A percentile compares a stretch with the other conserved stretches of the same genome.
Evolutionary conservation across 257 asterid species (phyloP).

Genomic region (Nicotiana paniculata): DNA sequence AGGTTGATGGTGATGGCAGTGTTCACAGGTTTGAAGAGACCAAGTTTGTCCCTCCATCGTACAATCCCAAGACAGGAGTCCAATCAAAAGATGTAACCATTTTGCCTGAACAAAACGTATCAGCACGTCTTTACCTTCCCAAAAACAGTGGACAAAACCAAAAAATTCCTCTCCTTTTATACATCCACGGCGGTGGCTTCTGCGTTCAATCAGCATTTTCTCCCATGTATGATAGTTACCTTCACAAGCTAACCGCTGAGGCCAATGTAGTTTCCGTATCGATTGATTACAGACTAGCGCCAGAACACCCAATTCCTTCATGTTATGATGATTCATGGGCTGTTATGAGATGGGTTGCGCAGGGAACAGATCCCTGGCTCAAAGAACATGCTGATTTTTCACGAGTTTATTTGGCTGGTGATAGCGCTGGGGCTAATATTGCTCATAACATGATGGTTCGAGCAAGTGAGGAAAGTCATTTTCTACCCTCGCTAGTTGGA

Average conservation of each 20-base stretch:
- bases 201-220: conserved; percentile 55
- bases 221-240: conserved; percentile 33
- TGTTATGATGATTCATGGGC: conserved; percentile 60
- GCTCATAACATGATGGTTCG: conserved; percentile 46
- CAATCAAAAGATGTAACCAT: conserved; percentile 45
- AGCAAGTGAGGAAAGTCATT: conserved; percentile 3
- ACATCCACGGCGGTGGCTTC: conserved; percentile 86
- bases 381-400: conserved; percentile 38
- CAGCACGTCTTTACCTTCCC: conserved; percentile 62
- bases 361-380: conserved; percentile 60
- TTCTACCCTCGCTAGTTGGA: conserved; percentile 19
- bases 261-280: conserved; percentile 53
- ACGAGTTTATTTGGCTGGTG: conserved; percentile 56
- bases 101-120: conserved; percentile 32
- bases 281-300: conserved; percentile 58
- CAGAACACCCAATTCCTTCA: conserved; percentile 61
- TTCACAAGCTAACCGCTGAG: conserved; percentile 31
- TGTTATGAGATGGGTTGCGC: conserved; percentile 45
- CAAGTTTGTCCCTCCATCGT: conserved; percentile 42
- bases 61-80: conserved; percentile 38
- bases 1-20: conserved; percentile 32
- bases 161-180: conserved; percentile 54
- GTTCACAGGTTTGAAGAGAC: conserved; percentile 20
- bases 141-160: conserved; percentile 7
- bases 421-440: conserved; percentile 83